Evolutionary conservation across 2,329 filamentous ascomycete species (phyloP).

Genomic region (Aspergillus melleus): DNA sequence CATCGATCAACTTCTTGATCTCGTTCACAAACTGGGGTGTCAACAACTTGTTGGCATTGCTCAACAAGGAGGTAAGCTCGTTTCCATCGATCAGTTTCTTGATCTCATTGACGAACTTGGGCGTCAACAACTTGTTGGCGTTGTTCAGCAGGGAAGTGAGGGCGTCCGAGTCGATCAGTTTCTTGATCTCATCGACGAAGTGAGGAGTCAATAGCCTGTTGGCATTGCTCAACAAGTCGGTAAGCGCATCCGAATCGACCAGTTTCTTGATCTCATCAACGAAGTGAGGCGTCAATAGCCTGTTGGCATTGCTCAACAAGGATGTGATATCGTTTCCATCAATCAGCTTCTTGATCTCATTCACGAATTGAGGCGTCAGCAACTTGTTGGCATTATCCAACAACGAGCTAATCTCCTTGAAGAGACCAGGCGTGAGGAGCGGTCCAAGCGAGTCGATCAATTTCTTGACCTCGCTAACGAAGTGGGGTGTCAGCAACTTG

Average conservation of each 20-base stretch:
- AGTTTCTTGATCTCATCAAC: slow-evolving; percentile 23
- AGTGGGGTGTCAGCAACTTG: slow-evolving; percentile 16
- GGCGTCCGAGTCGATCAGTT: neutral
- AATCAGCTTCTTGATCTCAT: slow-evolving; percentile 26
- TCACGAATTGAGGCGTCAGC: slow-evolving; percentile 31
- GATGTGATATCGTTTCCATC: slow-evolving; percentile 13
- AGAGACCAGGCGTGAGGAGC: slow-evolving; percentile 23
- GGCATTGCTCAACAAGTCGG: slow-evolving; percentile 22
- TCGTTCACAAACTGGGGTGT: slow-evolving; percentile 28
- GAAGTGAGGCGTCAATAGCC: slow-evolving; percentile 18
- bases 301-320: slow-evolving; percentile 8
- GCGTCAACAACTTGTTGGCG: slow-evolving; percentile 12
- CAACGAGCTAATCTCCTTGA: slow-evolving; percentile 29
- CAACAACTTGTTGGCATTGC: slow-evolving; percentile 6
- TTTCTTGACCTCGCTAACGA: slow-evolving; percentile 24
- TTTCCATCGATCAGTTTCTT: slow-evolving; percentile 17
- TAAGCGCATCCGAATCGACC: slow-evolving; percentile 13
- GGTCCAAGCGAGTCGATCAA: slow-evolving; percentile 16
- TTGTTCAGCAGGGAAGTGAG: slow-evolving; percentile 14
- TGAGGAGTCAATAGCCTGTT: slow-evolving; percentile 32
- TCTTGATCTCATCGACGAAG: slow-evolving; percentile 27
- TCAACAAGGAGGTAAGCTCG: slow-evolving; percentile 18
- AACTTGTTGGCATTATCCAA: slow-evolving; percentile 27
- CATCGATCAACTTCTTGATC: slow-evolving; percentile 2
- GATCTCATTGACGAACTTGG: slow-evolving; percentile 27